Base-by-base conservation (phyloP, 2,329 filamentous ascomycete species). In the Aspergillus awamori region DNA sequence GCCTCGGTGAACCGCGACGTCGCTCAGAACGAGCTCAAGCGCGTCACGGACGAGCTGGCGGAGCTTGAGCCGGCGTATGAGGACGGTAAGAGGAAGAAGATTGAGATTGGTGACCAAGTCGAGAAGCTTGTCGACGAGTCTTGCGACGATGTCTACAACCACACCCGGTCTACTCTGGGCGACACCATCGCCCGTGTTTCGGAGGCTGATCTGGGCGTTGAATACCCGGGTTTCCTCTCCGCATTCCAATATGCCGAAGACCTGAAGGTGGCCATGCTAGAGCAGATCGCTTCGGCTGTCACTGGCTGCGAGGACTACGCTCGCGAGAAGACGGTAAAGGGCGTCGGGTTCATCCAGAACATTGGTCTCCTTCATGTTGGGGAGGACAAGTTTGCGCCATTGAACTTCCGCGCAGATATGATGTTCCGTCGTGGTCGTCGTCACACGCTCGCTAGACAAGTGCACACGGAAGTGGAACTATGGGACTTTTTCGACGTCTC, bases 201-300 rank as follows among this genome's bases (percentile, higher is more conserved):
- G 6, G 89, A 92, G 59, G 84, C 84, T 57, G 87, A 94, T 69
- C 87, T 96, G 38, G 90, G 92, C 45, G 89, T 99, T 15, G 84
- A 88, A 15, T 99, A 99, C 71, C 92, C 91, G 2, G 95, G 95
- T 28, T 75, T 98, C 5, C 88, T 96, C 65, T 87, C 86, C 43
- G 92, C 90, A 2, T 97, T 96, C 80, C 86, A 93, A 66, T 99
- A 96, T 73, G 95, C 95, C 2, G 95, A 99, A 66, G 92, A 96
- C 63, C 82, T 98, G 64, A 96, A 96, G 76, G 84, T 89, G 64
- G 93, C 93, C 4, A 98, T 99, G 89, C 83, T 99, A 13, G 88
- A 93, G 22, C 89, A 93, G 69, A 93, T 99, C 51, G 87, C 93
- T 2, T 85, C 88, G 8, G 89, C 91, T 0, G 93, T 98, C 8